Percentiles rank a stretch among this genome's conserved stretches.
Evolutionary conservation across 129 eudicot species (phyloP).

Genomic region (Gnaphalium uliginosum): DNA sequence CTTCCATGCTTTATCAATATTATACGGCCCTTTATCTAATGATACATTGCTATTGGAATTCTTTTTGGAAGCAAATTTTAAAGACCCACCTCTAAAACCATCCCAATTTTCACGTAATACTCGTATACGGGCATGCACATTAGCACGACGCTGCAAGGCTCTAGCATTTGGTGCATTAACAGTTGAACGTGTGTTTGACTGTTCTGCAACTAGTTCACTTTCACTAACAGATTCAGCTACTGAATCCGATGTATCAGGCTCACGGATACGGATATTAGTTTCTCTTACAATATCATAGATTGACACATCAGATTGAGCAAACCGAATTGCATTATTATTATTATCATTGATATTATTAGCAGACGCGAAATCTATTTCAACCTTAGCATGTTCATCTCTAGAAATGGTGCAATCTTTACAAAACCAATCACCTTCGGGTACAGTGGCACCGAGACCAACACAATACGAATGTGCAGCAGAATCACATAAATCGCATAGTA

Average conservation of each 20-base stretch:
- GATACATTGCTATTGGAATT: conserved; percentile 23
- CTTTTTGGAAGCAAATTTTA: conserved; percentile 51
- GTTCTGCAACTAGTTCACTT: conserved; percentile 16
- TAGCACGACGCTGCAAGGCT: conserved; percentile 56
- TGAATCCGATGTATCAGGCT: conserved; percentile 24
- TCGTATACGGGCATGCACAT: conserved; percentile 60
- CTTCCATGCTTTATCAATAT: conserved; percentile 79
- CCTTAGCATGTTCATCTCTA: conserved; percentile 52
- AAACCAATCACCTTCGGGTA: conserved; percentile 96
- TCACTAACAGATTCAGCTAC: conserved; percentile 10
- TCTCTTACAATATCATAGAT: conserved; percentile 57
- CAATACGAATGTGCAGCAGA: conserved; percentile 79
- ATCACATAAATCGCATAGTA: conserved; percentile 90
- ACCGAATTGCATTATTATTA: conserved; percentile 7
- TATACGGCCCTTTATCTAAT: conserved; percentile 20
- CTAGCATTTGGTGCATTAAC: conserved; percentile 46
- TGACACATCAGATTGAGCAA: conserved; percentile 40
- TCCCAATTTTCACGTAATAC: conserved; percentile 82
- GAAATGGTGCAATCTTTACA: conserved; percentile 67
- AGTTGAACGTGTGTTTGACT: conserved; percentile 14
- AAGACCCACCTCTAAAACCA: conserved; percentile 52
- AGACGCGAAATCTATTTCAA: conserved; percentile 32
- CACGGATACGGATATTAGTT: conserved; percentile 3
- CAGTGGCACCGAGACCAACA: conserved; percentile 79
- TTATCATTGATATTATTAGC: conserved; percentile 18